Evolutionary conservation across 2,329 filamentous ascomycete species (phyloP).

Genomic region (Ceratocystis cacaofunesta): DNA sequence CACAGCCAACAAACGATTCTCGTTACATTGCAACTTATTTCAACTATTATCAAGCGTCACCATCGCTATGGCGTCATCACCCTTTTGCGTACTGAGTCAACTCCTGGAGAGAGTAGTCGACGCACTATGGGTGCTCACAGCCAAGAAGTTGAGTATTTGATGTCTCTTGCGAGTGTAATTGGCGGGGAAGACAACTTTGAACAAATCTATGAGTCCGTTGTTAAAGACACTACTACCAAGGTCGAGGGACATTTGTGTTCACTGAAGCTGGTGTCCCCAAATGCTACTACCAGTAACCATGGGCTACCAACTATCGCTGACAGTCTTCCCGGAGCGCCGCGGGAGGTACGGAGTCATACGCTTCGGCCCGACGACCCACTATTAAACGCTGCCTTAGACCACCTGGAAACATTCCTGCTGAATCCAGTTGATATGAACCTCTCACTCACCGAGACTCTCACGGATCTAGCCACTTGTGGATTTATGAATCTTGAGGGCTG

Average conservation of each 20-base stretch:
- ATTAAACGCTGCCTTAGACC: constrained; percentile 49
- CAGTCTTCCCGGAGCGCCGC: constrained; percentile 44
- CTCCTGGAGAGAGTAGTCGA: constrained; percentile 35
- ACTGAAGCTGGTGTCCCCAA: constrained; percentile 49
- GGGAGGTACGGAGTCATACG: constrained; percentile 45
- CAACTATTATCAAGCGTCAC: constrained; percentile 72
- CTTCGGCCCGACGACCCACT: constrained; percentile 48
- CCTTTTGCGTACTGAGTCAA: constrained; percentile 51
- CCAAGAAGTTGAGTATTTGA: constrained; percentile 57
- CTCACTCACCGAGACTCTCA: constrained; percentile 66
- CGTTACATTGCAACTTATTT: constrained; percentile 75
- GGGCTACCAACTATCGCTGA: constrained; percentile 41
- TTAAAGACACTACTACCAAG: constrained; percentile 54
- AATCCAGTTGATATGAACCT: constrained; percentile 89
- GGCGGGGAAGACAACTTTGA: constrained; percentile 57
- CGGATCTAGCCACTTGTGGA: constrained; percentile 71
- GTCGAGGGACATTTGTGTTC: constrained; percentile 64
- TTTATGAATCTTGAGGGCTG: constrained; percentile 81
- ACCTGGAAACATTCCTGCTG: constrained; percentile 67
- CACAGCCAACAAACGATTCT: constrained; percentile 77
- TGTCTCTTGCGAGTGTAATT: constrained; percentile 51
- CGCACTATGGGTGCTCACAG: constrained; percentile 62
- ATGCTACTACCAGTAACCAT: constrained; percentile 39
- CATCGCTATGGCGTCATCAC: constrained; percentile 73
- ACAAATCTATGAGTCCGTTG: constrained; percentile 53